Base-by-base conservation (phyloP, 2,329 filamentous ascomycete species). In the Pseudogymnoascus destructans region DNA sequence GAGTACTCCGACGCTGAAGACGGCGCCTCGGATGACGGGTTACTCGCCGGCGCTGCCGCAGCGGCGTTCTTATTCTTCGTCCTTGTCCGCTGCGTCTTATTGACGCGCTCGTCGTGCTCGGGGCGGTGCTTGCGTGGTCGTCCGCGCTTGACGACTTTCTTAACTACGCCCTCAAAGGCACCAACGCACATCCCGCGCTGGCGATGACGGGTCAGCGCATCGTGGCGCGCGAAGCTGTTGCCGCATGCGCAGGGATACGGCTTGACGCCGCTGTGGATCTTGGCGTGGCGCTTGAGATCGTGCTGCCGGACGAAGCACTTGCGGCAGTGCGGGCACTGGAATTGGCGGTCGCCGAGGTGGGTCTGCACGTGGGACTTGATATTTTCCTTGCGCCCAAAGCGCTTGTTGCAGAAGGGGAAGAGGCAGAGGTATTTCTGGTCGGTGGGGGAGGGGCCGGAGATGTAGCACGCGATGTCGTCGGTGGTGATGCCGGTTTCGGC, bases 341-440 rank as follows among this genome's bases (percentile, higher is more conserved):
- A 98, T 70, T 96, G 93, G 54, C 93, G 82, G 71, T 98, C 93
- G 66, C 95, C 93, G 63, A 98, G 84, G 72, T 98, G 93, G 3
- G 93, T 98, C 73, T 98, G 93, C 11, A 98, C 89, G 70, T 98
- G 93, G 0, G 91, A 95, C 70, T 95, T 95, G 76, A 97, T 96
- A 73, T 98, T 97, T 72, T 98, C 93, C 71, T 96, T 95, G 65
- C 93, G 83, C n/a, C 91, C 92, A 69, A 98, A 97, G 57, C 84
- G 82, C 72, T 95, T 95, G 65, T 84, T 81, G 72, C 93, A 98
- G 25, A 84, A 84, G 7, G 89, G 75, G 65, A 74, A 91, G n/a
- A 81, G 72, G 69, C 87, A 93, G 5, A 84, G 76, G 85, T 86
- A 93, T 71, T 89, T 90, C 65, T 85, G 84, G 64, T 90, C 86